These are phyloP conservation scores for Cystobasidium sp. DNA, from an alignment of 1,284 basidiomycete genomes.

Conservation along the genomic window DNA sequence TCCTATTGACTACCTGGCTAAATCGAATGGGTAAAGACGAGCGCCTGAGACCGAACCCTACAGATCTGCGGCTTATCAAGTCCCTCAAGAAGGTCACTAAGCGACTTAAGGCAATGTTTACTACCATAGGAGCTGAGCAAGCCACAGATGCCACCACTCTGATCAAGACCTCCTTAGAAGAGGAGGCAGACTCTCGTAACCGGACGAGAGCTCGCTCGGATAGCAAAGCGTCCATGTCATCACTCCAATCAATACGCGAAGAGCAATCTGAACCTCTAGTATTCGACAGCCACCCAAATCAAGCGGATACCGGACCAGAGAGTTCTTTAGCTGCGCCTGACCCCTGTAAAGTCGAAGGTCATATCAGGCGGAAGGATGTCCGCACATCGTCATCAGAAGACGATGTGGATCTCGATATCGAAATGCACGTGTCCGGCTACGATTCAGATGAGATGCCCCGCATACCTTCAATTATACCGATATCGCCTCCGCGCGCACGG, in stretches of 20 bases:
- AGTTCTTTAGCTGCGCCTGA: too few species aligned
- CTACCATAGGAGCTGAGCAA: constrained; percentile 27
- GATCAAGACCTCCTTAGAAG: constrained; percentile 3
- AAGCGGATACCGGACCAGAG: not conserved
- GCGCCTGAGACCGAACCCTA: constrained; percentile 66
- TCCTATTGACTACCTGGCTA: constrained; percentile 73
- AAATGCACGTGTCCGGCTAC: constrained; percentile 20
- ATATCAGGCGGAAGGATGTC: not conserved
- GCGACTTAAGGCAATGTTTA: constrained; percentile 35
- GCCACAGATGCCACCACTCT: constrained; percentile 4
- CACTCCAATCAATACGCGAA: constrained; percentile 28
- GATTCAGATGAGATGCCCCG: constrained; percentile 40
- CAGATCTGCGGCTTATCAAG: constrained; percentile 74
- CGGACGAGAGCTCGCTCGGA: constrained; percentile 6
- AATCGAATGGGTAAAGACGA: constrained; percentile 74
- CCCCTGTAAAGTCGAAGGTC: too few species aligned
- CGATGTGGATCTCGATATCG: constrained; percentile 48
- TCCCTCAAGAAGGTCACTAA: constrained; percentile 74
- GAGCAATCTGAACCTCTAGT: not conserved
- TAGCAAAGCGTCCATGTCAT: constrained; percentile 18
- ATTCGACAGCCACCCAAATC: not conserved
- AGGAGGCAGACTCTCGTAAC: not conserved
- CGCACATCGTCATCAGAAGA: constrained; percentile 46
- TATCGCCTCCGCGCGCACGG: constrained; percentile 34
- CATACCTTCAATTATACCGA: constrained; percentile 28